Evolutionary conservation across 1,284 basidiomycete species (phyloP), one percentile per base, ranked within the genome.

Genomic region (Cryptococcus jaspeensis): DNA sequence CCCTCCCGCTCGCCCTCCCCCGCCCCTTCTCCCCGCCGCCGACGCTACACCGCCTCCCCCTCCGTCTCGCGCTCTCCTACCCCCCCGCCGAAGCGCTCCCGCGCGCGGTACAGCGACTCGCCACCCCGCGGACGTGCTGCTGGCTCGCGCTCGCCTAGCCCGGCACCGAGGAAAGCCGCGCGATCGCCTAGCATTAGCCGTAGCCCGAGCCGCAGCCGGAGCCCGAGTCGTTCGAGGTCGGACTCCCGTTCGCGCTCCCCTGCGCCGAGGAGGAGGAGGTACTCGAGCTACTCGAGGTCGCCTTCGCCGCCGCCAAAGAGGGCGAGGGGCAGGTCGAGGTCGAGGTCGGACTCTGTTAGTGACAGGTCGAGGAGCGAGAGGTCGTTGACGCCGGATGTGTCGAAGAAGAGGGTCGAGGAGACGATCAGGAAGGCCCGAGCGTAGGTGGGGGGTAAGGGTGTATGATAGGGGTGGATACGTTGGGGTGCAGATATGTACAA

Each of bases 311-410:
- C 62, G 11, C 51, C 63, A 2, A 66, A 61, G 39, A 48, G 62
- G 13, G 50, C 55, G 3, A 52, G 62, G 12, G 50, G 55, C 3
- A 52, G 55, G 48, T 46, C 44, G 5, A 38, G 43, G 38, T 22
- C 42, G 44, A 38, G 22, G 20, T 54, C 51, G 32, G 49, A 51
- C 15, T 43, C n/a, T 18, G 58, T 45, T 20, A 65, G 66, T 50
- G 47, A 41, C 11, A 64, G 59, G 50, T 58, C 56, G 23, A 53
- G 68, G 56, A 66, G 66, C 45, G 68, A 68, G 49, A 55, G 66
- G 46, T 60, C 56, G 43, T 51, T 70, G 58, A 70, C 68, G 25
- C 68, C 68, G 2, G 61, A 63, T 37, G 61, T 62, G 2, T 55
- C 55, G 1, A 63, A 53, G 46, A 45, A 57, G 50, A 56, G 67